Evolutionary conservation across 129 eudicot species (phyloP).

Genomic region (Flaveria linearis): DNA sequence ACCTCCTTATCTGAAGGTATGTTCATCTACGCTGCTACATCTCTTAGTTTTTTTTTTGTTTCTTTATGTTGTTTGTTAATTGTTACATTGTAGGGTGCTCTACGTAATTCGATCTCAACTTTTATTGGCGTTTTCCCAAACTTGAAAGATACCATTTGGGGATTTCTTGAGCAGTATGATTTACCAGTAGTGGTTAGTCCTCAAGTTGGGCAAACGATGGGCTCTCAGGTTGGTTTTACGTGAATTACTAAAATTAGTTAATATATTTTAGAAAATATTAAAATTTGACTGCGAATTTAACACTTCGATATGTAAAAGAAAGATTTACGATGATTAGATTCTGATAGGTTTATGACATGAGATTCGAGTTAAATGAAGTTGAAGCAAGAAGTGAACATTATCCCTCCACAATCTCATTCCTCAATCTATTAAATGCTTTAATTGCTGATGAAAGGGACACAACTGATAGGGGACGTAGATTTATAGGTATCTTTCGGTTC

Average conservation of each 20-base stretch:
- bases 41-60: not conserved
- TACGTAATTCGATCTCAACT: conserved; percentile 72
- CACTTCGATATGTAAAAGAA: not conserved
- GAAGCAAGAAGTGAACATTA: conserved; percentile 96
- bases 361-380: conserved; percentile 89
- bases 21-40: conserved; percentile 10
- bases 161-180: conserved; percentile 91
- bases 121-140: conserved; percentile 80
- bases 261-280: not conserved
- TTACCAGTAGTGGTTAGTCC: conserved; percentile 95
- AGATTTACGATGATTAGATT: conserved; percentile 12
- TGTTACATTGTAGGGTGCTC: conserved; percentile 68
- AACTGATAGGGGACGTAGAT: conserved; percentile 87
- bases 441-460: conserved; percentile 90
- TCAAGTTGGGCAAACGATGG: conserved; percentile 59
- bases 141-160: conserved; percentile 84
- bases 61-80: conserved; percentile 14
- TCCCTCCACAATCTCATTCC: conserved; percentile 92
- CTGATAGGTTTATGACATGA: conserved; percentile 90
- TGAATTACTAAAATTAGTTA: not conserved
- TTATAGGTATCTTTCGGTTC: conserved; percentile 87
- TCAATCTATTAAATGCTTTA: conserved; percentile 78
- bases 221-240: conserved; percentile 63
- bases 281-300: not conserved
- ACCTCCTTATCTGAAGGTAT: conserved; percentile 94